A percentile compares a stretch with the other conserved stretches of the same genome.
These are phyloP conservation scores for Gossypium schwendimanii DNA, from an alignment of 441 rosid genomes.

Conservation along the genomic window DNA sequence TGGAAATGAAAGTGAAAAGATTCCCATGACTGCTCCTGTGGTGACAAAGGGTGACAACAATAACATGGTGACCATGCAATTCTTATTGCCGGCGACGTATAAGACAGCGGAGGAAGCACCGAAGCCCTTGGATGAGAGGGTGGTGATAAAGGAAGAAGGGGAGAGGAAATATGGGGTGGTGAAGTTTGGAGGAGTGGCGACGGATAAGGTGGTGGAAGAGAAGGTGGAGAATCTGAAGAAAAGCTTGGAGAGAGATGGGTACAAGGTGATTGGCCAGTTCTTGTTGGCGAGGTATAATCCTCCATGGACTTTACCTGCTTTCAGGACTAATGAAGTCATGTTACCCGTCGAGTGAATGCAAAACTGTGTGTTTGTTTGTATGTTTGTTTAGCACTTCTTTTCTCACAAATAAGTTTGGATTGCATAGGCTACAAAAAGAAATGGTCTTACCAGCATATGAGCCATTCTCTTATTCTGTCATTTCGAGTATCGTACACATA, in stretches of 20 bases:
- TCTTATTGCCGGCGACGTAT: slow-evolving; percentile 65
- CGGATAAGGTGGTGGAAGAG: slow-evolving; percentile 54
- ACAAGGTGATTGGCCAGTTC: slow-evolving; percentile 52
- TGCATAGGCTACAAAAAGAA: neutral
- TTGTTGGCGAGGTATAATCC: slow-evolving; percentile 81
- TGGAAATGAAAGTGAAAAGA: slow-evolving; percentile 37
- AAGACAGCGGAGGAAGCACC: slow-evolving; percentile 76
- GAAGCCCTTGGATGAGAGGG: slow-evolving; percentile 73
- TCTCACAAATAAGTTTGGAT: neutral
- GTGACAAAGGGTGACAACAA: slow-evolving; percentile 39
- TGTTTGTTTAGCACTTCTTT: neutral
- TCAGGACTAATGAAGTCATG: slow-evolving; percentile 77
- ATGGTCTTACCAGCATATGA: neutral
- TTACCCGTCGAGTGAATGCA: slow-evolving; percentile 56
- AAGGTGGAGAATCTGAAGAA: slow-evolving; percentile 58
- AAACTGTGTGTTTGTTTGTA: neutral
- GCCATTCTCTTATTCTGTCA: neutral
- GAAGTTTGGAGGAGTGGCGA: slow-evolving; percentile 58
- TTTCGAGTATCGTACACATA: neutral
- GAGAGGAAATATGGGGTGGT: slow-evolving; percentile 73
- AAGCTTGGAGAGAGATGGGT: slow-evolving; percentile 70
- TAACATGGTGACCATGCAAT: slow-evolving; percentile 75
- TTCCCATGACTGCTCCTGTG: slow-evolving; percentile 83
- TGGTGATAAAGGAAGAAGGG: slow-evolving; percentile 57
- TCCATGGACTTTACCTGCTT: slow-evolving; percentile 71